These are phyloP conservation scores for Strobilomyces confusus DNA, from an alignment of 768 basidiomycete genomes.

Conservation along the genomic window DNA sequence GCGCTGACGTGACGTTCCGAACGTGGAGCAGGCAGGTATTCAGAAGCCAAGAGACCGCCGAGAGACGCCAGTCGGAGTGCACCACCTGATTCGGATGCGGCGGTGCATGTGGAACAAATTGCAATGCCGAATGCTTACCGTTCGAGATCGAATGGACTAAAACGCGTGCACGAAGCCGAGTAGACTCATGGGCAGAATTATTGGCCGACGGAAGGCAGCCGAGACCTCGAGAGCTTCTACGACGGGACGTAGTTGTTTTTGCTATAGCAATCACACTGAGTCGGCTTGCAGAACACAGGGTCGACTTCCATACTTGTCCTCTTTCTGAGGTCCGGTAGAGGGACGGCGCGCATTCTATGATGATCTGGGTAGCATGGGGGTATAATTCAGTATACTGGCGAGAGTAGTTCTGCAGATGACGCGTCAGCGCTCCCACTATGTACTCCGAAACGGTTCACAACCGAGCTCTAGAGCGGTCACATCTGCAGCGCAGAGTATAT, in stretches of 20 bases:
- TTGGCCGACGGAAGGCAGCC: constrained; percentile 15
- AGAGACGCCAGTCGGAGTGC: constrained; percentile 18
- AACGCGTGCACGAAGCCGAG: constrained; percentile 15
- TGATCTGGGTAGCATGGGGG: constrained; percentile 25
- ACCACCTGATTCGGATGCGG: constrained; percentile 16
- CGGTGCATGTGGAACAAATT: background rate
- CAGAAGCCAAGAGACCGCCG: constrained; percentile 15
- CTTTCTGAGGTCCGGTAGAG: constrained; percentile 12
- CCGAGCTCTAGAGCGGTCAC: background rate
- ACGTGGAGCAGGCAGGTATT: constrained; percentile 10
- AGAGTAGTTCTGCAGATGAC: constrained; percentile 24
- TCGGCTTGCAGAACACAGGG: background rate
- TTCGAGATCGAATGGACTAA: constrained; percentile 30
- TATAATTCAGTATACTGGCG: constrained; percentile 22
- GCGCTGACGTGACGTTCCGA: constrained; percentile 9
- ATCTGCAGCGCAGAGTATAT: too few relatives aligned
- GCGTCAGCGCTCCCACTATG: constrained; percentile 24
- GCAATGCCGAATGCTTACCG: constrained; percentile 8
- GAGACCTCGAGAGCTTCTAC: constrained; percentile 21
- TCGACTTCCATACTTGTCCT: background rate
- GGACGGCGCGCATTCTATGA: constrained; percentile 19
- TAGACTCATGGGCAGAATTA: background rate
- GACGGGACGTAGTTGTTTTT: constrained; percentile 18
- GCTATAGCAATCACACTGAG: constrained; percentile 12
- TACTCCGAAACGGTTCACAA: background rate